Base-by-base conservation (phyloP, 2,329 filamentous ascomycete genomes). In the Monilinia polystroma region DNA sequence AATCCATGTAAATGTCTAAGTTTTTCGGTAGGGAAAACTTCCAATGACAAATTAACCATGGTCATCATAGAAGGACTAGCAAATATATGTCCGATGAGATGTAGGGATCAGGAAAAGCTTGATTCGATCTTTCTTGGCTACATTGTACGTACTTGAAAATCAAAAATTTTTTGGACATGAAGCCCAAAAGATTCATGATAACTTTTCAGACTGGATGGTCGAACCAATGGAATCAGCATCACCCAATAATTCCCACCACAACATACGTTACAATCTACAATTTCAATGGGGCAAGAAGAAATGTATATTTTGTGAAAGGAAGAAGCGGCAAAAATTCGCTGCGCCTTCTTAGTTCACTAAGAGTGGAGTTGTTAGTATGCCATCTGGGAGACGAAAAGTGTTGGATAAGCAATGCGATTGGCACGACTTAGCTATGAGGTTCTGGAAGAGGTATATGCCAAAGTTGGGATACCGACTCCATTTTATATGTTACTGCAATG, bases 21-120 rank as follows among this genome's bases (percentile, higher is more conserved):
- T 41, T 63, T 35, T 29, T 63, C 41, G 29, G 29, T 12, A 54
- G 90, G 79, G 57, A 89, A 83, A 18, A 90, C 78, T 35, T 35
- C 32, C 32, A 45, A 90, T 84, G 49, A 85, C 84, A 52, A 90
- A 23, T 87, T 89, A 63, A 87, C 84, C 70, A 90, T 87, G 76
- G 90, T 90, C 66, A 89, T 81, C 0, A 86, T 87, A 2, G 87
- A 85, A 2, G 86, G 89, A 10, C 86, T 86, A 16, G 89, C 84
- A 72, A 68, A 70, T 45, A 70, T 56, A 1, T 45, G 8, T 23
- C 52, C 52, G 20, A 64, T 64, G 8, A 29, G 38, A 56, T 53
- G 29, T 49, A 62, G 51, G 45, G n/a, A 66, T 51, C 47, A 64
- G 67, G 12, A 58, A 56, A 51, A 59, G 70, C 26, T 68, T 68